Percentiles rank a stretch among this genome's conserved stretches.
These are phyloP conservation scores for Solanum rostratum DNA, from an alignment of 257 asterid species.

Conservation along the genomic window DNA sequence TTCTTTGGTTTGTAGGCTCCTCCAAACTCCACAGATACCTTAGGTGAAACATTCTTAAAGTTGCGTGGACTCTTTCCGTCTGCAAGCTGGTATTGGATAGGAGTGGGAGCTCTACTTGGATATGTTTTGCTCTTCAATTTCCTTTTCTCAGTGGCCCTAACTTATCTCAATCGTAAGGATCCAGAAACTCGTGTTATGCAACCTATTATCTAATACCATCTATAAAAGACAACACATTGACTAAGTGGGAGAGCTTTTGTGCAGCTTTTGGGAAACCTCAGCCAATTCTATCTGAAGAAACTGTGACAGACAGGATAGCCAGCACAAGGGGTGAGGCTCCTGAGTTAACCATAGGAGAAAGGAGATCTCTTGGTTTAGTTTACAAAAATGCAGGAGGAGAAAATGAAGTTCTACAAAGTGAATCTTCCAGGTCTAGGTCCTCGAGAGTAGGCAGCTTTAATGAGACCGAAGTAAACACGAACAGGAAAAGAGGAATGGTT, in stretches of 20 bases:
- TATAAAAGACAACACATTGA: not conserved
- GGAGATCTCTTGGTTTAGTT: not conserved
- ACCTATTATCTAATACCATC: not conserved
- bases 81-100: constrained; percentile 65
- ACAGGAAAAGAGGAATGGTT: constrained; percentile 28
- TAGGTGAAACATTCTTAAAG: constrained; percentile 36
- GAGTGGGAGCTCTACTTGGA: constrained; percentile 48
- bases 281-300: constrained; percentile 30
- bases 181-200: not conserved
- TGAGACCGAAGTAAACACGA: not conserved
- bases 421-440: constrained; percentile 9
- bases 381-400: not conserved
- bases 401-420: constrained; percentile 2
- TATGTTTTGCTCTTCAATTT: constrained; percentile 45
- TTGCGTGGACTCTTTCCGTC: constrained; percentile 42
- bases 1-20: constrained; percentile 24
- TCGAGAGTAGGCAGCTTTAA: constrained; percentile 2
- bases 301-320: constrained; percentile 22
- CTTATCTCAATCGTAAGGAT: constrained; percentile 56
- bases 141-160: constrained; percentile 34
- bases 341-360: constrained; percentile 15
- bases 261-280: constrained; percentile 39
- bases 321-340: constrained; percentile 18
- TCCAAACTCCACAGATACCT: constrained; percentile 30
- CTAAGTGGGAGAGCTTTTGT: not conserved